Conservation (phyloP, 2,329 filamentous ascomycete genomes). For the Fusarium robinianum region DNA sequence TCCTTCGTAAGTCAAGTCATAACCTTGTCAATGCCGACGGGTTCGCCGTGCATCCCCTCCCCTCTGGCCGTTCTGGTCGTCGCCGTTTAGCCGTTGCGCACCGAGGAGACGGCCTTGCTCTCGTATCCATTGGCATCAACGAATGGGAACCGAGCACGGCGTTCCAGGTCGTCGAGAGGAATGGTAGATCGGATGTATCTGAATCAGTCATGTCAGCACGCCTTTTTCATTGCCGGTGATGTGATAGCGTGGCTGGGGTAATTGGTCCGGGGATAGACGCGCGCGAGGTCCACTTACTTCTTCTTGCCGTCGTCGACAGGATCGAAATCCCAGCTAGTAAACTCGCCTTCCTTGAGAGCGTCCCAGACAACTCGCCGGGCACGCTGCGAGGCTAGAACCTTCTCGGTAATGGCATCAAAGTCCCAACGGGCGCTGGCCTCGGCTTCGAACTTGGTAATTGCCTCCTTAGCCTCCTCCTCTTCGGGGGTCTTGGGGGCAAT, state of each 20-base stretch:
- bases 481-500: constrained; percentile 45
- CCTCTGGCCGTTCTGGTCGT: background rate
- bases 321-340: constrained; percentile 85
- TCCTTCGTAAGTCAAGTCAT: constrained; percentile 2
- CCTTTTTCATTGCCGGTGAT: constrained; percentile 32
- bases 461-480: constrained; percentile 52
- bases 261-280: constrained; percentile 13
- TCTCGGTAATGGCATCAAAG: constrained; percentile 73
- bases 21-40: no score
- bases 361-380: constrained; percentile 78
- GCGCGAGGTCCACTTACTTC: constrained; percentile 54
- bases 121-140: constrained; percentile 61
- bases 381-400: constrained; percentile 78
- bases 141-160: constrained; percentile 72
- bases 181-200: constrained; percentile 87
- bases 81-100: constrained; percentile 31
- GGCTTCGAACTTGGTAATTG: constrained; percentile 68
- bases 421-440: constrained; percentile 82
- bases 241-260: constrained; percentile 35
- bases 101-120: constrained; percentile 47
- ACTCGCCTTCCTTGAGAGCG: constrained; percentile 74
- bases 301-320: constrained; percentile 70
- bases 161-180: constrained; percentile 78
- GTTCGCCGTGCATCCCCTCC: constrained; percentile 1
- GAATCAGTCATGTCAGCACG: constrained; percentile 34